These are phyloP conservation scores for Hyaloscypha hepaticicola DNA, from an alignment of 495 filamentous ascomycete species.

Conservation along the genomic window DNA sequence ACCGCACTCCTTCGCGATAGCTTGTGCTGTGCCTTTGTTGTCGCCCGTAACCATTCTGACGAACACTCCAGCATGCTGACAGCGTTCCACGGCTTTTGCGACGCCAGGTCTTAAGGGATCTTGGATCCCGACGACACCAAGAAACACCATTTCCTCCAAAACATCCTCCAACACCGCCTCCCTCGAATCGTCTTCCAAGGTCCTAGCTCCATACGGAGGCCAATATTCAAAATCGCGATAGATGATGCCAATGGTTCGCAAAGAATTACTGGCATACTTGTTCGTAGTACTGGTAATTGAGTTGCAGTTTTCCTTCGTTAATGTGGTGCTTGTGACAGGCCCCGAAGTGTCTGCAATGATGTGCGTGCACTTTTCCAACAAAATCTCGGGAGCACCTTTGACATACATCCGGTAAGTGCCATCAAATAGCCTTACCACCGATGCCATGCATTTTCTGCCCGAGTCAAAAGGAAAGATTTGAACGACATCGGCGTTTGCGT, in stretches of 20 bases:
- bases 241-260: slow-evolving; percentile 79
- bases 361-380: slow-evolving; percentile 67
- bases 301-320: slow-evolving; percentile 56
- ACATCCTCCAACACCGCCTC: slow-evolving; percentile 62
- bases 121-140: slow-evolving; percentile 74
- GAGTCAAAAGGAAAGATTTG: slow-evolving; percentile 85
- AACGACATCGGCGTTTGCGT: slow-evolving; percentile 61
- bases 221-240: slow-evolving; percentile 79
- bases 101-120: slow-evolving; percentile 77
- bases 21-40: slow-evolving; percentile 80
- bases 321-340: slow-evolving; percentile 47
- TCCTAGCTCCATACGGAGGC: slow-evolving; percentile 59
- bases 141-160: slow-evolving; percentile 64
- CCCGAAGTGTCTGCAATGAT: slow-evolving; percentile 64
- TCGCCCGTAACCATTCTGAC: slow-evolving; percentile 94
- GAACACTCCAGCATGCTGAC: slow-evolving; percentile 75
- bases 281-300: slow-evolving; percentile 67
- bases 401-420: slow-evolving; percentile 67
- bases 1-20: slow-evolving; percentile 81
- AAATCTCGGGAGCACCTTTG: slow-evolving; percentile 82
- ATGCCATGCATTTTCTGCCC: slow-evolving; percentile 79
- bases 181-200: slow-evolving; percentile 62
- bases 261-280: slow-evolving; percentile 72
- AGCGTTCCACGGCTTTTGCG: slow-evolving; percentile 69
- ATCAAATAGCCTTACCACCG: slow-evolving; percentile 60